Conservation (phyloP, 2,329 filamentous ascomycete genomes). For the Colletotrichum salicis region DNA sequence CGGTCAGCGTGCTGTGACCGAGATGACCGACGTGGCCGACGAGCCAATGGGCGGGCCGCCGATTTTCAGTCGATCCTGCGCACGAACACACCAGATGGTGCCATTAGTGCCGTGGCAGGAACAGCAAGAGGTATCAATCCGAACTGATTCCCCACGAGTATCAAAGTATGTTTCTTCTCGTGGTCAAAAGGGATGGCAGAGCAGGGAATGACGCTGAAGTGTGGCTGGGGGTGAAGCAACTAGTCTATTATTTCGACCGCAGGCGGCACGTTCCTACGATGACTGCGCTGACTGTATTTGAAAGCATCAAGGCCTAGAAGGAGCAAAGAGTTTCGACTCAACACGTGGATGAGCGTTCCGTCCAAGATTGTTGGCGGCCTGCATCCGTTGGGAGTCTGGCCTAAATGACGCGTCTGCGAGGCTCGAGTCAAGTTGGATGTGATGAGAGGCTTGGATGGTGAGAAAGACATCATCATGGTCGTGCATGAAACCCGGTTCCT, state of each 20-base stretch:
- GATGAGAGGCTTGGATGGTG: constrained; percentile 7
- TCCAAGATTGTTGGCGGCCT: constrained; percentile 12
- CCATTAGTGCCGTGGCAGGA: constrained; percentile 20
- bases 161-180: constrained; percentile 1
- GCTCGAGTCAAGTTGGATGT: constrained; percentile 24
- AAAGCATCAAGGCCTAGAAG: not conserved
- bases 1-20: constrained; percentile 24
- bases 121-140: constrained; percentile 6
- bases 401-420: constrained; percentile 20
- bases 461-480: not conserved
- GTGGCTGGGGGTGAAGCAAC: not conserved
- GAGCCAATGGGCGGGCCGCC: constrained; percentile 25
- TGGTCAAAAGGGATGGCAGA: not conserved
- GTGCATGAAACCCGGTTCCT: constrained; percentile 33
- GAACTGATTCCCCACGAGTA: not conserved
- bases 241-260: not conserved
- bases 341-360: not conserved
- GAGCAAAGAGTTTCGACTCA: constrained; percentile 7
- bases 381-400: not conserved
- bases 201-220: not conserved
- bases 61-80: constrained; percentile 30
- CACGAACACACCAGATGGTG: constrained; percentile 13
- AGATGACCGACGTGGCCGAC: constrained; percentile 32
- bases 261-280: not conserved
- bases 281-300: not conserved